phyloP scores from a whole-genome alignment of 116 monocot genomes.

The Trichopus zeylanicus region DNA sequence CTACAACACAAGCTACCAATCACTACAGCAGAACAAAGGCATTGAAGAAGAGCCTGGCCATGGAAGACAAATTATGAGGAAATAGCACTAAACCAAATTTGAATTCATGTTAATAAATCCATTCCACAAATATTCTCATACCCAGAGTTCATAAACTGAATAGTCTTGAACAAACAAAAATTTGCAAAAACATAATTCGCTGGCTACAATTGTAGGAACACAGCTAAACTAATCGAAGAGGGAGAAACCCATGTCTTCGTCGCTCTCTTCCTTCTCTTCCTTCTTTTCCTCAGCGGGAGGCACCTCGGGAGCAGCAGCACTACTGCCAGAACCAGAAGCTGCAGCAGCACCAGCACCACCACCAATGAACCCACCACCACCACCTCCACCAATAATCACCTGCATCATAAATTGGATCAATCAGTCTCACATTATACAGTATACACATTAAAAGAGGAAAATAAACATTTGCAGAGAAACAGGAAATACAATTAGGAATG shows the following conservation, averaged over 20 bases:
- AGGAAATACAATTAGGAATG: too few relatives aligned
- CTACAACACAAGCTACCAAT: too few relatives aligned
- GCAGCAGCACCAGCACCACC: slow-evolving; percentile 21
- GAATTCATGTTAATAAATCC: too few relatives aligned
- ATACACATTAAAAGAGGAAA: too few relatives aligned
- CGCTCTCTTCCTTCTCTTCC: slow-evolving; percentile 87
- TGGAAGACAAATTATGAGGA: too few relatives aligned
- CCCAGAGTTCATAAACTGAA: neutral
- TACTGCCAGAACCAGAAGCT: slow-evolving; percentile 14
- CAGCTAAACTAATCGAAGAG: slow-evolving; percentile 59
- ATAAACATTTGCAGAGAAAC: too few relatives aligned
- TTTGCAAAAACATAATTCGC: neutral
- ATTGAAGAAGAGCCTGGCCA: too few relatives aligned
- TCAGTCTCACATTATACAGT: too few relatives aligned
- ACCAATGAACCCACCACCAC: slow-evolving; percentile 50
- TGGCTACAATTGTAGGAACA: neutral
- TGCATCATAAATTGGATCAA: slow-evolving; percentile 3
- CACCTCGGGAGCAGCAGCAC: slow-evolving; percentile 50
- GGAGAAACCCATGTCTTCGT: slow-evolving; percentile 85
- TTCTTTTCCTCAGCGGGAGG: slow-evolving; percentile 70
- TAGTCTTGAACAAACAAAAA: neutral
- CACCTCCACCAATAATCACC: slow-evolving; percentile 71
- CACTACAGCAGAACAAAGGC: too few relatives aligned
- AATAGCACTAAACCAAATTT: too few relatives aligned
- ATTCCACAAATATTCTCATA: too few relatives aligned